Percentiles rank a stretch among this genome's conserved stretches.
Evolutionary conservation across 2,329 filamentous ascomycete species (phyloP).

Genomic region (Diaporthe nobilis): DNA sequence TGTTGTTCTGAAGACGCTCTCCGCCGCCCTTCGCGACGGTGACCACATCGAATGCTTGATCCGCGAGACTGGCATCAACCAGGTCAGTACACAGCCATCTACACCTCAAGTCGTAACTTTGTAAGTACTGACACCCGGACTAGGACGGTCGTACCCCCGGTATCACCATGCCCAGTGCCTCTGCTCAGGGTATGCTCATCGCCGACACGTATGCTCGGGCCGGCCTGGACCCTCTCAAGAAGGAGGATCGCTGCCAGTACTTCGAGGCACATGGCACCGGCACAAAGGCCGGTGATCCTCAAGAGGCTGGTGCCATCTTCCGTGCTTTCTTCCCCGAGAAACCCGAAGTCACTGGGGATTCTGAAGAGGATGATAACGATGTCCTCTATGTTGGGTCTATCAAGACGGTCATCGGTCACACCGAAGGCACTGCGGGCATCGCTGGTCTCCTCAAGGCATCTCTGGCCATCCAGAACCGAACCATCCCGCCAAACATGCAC

Average conservation of each 20-base stretch:
- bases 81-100: conserved; percentile 44
- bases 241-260: conserved; percentile 52
- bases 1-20: conserved; percentile 61
- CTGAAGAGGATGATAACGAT: conserved; percentile 10
- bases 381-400: conserved; percentile 50
- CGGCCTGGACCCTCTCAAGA: conserved; percentile 51
- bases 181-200: conserved; percentile 58
- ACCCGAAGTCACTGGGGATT: background rate
- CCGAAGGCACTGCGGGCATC: conserved; percentile 58
- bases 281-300: conserved; percentile 44
- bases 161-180: conserved; percentile 62
- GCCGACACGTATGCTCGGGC: conserved; percentile 54
- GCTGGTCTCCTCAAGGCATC: conserved; percentile 57
- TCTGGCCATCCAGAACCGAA: conserved; percentile 52
- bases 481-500: conserved; percentile 54
- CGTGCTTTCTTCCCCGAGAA: conserved; percentile 46
- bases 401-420: conserved; percentile 57
- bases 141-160: conserved; percentile 59
- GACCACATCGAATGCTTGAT: conserved; percentile 57
- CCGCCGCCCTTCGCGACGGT: conserved; percentile 61
- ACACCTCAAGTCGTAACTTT: background rate
- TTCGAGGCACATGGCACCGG: conserved; percentile 57
- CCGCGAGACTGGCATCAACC: conserved; percentile 58
- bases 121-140: background rate
- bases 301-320: conserved; percentile 53